Base-by-base conservation (phyloP, 768 basidiomycete species). In the Royoungia palumana region DNA sequence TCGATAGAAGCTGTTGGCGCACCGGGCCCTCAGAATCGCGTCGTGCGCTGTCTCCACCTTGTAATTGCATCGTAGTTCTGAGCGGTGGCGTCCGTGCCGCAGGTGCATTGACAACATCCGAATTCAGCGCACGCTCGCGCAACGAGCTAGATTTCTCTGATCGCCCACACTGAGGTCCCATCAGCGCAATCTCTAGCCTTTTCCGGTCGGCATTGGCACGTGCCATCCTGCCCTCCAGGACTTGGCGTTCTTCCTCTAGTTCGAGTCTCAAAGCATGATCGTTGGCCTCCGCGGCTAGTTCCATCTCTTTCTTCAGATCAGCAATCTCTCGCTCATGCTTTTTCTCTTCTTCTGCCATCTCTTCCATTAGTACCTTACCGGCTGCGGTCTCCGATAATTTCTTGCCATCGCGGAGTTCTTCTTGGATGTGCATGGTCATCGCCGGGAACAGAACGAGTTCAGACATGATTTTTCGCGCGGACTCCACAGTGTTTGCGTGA, bases 371-470 rank as follows among this genome's bases (percentile, higher is more conserved):
- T 67, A 9, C 79, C 62, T 51, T 78, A 75, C 27, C 58, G 61
- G 78, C 79, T 1, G 62, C 59, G 2, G 80, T 79, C 45, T 80
- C 63, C 2, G 67, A 58, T 17, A 80, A 68, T 28, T 71, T 65
- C 41, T 72, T 70, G 4, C 68, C 60, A 34, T 70, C 63, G 25
- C 70, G 70, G 1, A 80, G 64, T 52, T 82, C 79, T 9, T 62
- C 54, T 54, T 80, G 78, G 35, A 82, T 75, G 24, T 68, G 71
- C 7, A 79, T 63, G 2, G 69, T 57, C 2, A 67, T 32, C 0
- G 76, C 69, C 12, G 53, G 50, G 13, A 71, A 70, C 21, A 54
- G 50, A 4, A 76, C 46, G 39, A 81, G 59, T 4, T 62, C 59
- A 0, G 66, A 65, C 0, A 81, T 43, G 40, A 80, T 74, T 3